phyloP scores from a whole-genome alignment of 768 basidiomycete species.

The Russula sp. region DNA sequence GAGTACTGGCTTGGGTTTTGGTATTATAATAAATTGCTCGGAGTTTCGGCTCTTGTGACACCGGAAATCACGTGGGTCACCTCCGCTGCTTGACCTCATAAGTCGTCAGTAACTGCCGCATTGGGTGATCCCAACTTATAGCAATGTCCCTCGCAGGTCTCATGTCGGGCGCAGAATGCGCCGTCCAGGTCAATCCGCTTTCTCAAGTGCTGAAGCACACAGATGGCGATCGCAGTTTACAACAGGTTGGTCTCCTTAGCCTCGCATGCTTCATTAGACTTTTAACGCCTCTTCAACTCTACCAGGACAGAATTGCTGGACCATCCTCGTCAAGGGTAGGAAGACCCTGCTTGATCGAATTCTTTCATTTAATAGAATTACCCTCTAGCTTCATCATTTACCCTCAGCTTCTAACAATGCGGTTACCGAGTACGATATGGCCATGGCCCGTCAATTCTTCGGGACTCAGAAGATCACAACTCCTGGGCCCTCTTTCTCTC shows the following conservation, averaged over 20 bases:
- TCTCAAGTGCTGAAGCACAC: constrained; percentile 87
- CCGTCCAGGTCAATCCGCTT: constrained; percentile 75
- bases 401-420: constrained; percentile 48
- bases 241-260: constrained; percentile 51
- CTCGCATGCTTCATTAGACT: background rate
- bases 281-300: background rate
- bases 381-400: constrained; percentile 63
- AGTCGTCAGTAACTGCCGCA: too few relatives aligned
- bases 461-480: constrained; percentile 38
- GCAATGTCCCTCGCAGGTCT: constrained; percentile 72
- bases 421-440: constrained; percentile 59
- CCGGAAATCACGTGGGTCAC: constrained; percentile 16
- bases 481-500: constrained; percentile 33
- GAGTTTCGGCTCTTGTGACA: background rate
- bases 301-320: constrained; percentile 67
- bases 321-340: constrained; percentile 66
- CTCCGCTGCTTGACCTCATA: too few relatives aligned
- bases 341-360: background rate
- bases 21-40: too few relatives aligned
- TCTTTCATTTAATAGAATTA: background rate
- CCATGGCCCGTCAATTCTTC: constrained; percentile 79
- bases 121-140: background rate
- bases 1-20: background rate
- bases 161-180: constrained; percentile 88
- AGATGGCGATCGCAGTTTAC: constrained; percentile 81